Conservation (phyloP, 2,329 filamentous ascomycete genomes). For the Xylariaceae sp. region DNA sequence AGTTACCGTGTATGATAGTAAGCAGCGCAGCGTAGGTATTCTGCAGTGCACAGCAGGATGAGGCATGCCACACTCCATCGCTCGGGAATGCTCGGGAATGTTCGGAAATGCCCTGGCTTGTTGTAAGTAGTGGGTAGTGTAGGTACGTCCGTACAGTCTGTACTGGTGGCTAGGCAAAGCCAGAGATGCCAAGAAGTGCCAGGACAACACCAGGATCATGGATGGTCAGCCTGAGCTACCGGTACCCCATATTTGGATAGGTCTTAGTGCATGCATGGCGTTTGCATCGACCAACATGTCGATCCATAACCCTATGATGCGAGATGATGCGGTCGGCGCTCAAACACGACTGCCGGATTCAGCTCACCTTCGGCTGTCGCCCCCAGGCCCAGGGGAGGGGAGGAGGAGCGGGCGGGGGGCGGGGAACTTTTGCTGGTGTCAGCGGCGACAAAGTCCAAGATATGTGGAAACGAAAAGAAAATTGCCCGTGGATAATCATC, state of each 20-base stretch:
- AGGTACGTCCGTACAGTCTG: too few species aligned
- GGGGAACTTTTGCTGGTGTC: neutral
- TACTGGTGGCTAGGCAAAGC: neutral
- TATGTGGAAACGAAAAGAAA: neutral
- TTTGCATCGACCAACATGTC: constrained; percentile 1
- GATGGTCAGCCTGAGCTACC: neutral
- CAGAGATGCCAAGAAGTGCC: constrained; percentile 3
- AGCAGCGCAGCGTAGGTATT: too few species aligned
- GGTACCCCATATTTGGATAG: constrained; percentile 4
- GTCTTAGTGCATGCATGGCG: constrained; percentile 12
- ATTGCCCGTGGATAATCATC: neutral
- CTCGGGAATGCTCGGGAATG: neutral
- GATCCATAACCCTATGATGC: constrained; percentile 12
- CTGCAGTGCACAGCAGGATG: neutral
- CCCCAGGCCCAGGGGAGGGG: neutral
- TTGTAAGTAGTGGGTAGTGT: too few species aligned
- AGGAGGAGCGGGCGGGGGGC: too few species aligned
- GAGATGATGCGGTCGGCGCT: constrained; percentile 14
- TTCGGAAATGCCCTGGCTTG: too few species aligned
- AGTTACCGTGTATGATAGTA: too few species aligned
- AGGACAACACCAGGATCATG: neutral
- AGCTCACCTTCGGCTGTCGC: constrained; percentile 9
- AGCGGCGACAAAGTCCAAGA: neutral
- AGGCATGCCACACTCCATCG: neutral
- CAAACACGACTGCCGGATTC: constrained; percentile 12